A percentile compares a stretch with the other conserved stretches of the same genome.
Evolutionary conservation across 1,139 yeast species (phyloP).

Genomic region (Yamadazyma atlantica): DNA sequence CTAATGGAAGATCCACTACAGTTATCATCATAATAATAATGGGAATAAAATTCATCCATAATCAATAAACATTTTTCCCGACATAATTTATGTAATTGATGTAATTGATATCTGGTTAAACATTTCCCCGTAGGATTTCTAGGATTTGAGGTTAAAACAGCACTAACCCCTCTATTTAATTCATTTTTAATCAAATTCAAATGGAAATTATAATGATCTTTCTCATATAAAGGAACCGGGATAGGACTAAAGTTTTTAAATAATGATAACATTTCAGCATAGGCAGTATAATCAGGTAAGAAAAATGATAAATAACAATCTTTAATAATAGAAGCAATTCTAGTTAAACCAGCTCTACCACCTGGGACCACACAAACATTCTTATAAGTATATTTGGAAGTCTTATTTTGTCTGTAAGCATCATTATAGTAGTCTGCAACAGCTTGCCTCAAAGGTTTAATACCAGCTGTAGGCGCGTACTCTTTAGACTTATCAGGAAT

Average conservation of each 20-base stretch:
- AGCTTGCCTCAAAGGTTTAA: slow-evolving; percentile 57
- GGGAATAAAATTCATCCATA: slow-evolving; percentile 69
- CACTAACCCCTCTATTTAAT: slow-evolving; percentile 61
- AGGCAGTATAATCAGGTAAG: slow-evolving; percentile 69
- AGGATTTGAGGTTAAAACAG: slow-evolving; percentile 62
- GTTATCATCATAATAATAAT: slow-evolving; percentile 60
- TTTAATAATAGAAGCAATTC: slow-evolving; percentile 64
- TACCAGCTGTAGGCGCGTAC: slow-evolving; percentile 67
- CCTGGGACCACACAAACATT: slow-evolving; percentile 72
- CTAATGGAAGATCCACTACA: slow-evolving; percentile 59
- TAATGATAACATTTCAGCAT: slow-evolving; percentile 68
- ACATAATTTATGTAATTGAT: slow-evolving; percentile 56
- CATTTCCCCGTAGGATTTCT: slow-evolving; percentile 68
- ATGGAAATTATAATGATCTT: slow-evolving; percentile 61
- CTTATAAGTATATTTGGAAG: slow-evolving; percentile 60
- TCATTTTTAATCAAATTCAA: slow-evolving; percentile 56
- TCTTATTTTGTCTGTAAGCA: slow-evolving; percentile 50
- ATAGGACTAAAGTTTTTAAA: slow-evolving; percentile 69
- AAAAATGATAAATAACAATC: slow-evolving; percentile 65
- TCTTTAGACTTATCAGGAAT: slow-evolving; percentile 57
- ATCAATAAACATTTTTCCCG: slow-evolving; percentile 57
- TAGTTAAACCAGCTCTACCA: slow-evolving; percentile 66
- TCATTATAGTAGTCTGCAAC: slow-evolving; percentile 63
- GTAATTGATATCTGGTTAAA: slow-evolving; percentile 51
- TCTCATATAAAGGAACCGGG: slow-evolving; percentile 63